These are phyloP conservation scores for Passiflora organensis DNA, from an alignment of 345 rosid genomes.

Conservation along the genomic window DNA sequence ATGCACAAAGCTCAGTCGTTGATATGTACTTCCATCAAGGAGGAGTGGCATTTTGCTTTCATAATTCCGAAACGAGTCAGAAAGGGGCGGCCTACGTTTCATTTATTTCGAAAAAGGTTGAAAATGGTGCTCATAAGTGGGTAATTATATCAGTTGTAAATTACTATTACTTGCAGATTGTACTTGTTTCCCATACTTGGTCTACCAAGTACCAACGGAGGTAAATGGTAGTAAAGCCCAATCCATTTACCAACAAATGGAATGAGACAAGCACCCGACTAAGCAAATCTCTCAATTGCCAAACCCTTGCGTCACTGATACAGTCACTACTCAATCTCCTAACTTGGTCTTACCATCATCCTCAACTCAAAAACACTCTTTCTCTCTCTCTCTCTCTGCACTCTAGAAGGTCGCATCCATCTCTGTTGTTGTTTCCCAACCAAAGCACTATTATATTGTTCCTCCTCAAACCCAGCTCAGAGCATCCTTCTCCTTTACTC, in stretches of 20 bases:
- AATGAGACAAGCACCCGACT: too few relatives aligned
- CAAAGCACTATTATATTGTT: neutral
- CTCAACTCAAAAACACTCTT: neutral
- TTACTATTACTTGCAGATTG: too few relatives aligned
- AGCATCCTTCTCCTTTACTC: conserved; percentile 28
- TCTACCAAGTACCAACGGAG: too few relatives aligned
- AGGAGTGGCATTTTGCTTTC: too few relatives aligned
- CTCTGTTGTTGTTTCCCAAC: neutral
- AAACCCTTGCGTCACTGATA: neutral
- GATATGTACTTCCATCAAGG: too few relatives aligned
- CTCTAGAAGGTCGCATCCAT: neutral
- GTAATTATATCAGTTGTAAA: too few relatives aligned
- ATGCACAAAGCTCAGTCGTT: too few relatives aligned
- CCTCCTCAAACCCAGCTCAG: conserved; percentile 31
- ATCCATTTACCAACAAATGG: neutral
- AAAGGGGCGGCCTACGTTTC: too few relatives aligned
- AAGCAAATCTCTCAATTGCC: neutral
- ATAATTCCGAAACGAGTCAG: too few relatives aligned
- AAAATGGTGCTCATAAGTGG: neutral
- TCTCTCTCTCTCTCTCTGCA: neutral
- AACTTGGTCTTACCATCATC: neutral
- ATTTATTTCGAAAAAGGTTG: too few relatives aligned
- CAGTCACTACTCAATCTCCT: neutral
- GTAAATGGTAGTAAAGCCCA: too few relatives aligned
- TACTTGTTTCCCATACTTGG: too few relatives aligned